Evolutionary conservation across 2,329 filamentous ascomycete species (phyloP).

Genomic region (Fusarium gaditjirri): DNA sequence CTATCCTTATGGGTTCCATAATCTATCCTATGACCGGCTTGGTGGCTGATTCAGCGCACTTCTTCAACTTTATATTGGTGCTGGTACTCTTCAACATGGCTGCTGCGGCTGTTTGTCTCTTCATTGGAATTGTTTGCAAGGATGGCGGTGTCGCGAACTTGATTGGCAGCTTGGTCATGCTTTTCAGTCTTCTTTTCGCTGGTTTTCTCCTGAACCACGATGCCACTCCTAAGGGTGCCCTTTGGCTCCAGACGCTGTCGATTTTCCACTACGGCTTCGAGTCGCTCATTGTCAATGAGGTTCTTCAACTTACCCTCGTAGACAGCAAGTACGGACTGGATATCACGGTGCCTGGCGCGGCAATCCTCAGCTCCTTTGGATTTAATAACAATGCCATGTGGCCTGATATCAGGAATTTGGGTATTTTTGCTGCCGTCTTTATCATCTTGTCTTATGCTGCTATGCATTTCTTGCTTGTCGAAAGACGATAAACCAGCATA

Average conservation of each 20-base stretch:
- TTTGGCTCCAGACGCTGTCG: slow-evolving; percentile 92
- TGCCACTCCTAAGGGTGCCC: slow-evolving; percentile 83
- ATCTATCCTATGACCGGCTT: slow-evolving; percentile 98
- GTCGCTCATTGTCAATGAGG: slow-evolving; percentile 96
- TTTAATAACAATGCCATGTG: slow-evolving; percentile 90
- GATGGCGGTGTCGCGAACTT: slow-evolving; percentile 92
- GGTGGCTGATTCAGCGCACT: slow-evolving; percentile 82
- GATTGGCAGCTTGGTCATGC: slow-evolving; percentile 94
- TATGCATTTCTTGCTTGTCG: slow-evolving; percentile 93
- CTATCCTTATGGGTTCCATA: slow-evolving; percentile 93
- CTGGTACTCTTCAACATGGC: slow-evolving; percentile 96
- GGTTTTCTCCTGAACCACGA: slow-evolving; percentile 95
- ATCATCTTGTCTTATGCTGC: slow-evolving; percentile 88
- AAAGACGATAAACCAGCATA: slow-evolving; percentile 67
- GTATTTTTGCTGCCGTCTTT: slow-evolving; percentile 83
- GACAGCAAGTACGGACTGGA: slow-evolving; percentile 97
- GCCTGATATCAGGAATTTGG: slow-evolving; percentile 84
- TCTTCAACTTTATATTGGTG: slow-evolving; percentile 90
- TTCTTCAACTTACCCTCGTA: slow-evolving; percentile 85
- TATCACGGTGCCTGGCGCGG: slow-evolving; percentile 93
- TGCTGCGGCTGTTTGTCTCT: slow-evolving; percentile 91
- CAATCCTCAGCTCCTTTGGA: slow-evolving; percentile 93
- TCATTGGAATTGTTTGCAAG: slow-evolving; percentile 95
- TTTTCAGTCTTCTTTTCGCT: slow-evolving; percentile 95
- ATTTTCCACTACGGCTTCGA: slow-evolving; percentile 99